Evolutionary conservation across 805 yeast genomes (phyloP), one percentile per base, ranked within the genome.

Genomic region (Hanseniaspora clermontiae): DNA sequence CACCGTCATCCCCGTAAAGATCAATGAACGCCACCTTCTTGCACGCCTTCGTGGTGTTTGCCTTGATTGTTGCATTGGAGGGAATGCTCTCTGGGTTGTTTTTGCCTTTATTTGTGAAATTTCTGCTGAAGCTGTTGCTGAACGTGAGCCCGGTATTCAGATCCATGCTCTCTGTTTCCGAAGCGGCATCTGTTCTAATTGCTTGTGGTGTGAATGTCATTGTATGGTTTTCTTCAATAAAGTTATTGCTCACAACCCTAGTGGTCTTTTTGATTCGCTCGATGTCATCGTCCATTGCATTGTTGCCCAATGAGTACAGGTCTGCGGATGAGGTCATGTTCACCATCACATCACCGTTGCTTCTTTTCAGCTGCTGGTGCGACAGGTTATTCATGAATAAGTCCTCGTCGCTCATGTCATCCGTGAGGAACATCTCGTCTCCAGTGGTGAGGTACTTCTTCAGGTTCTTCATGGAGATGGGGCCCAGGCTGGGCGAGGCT

Each of bases 401-500:
- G 5, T 67, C 68, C 48, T 63, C 68, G 48, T 71, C 72, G 31
- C 66, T 67, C 3, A 68, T 66, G 1, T 58, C 59, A 24, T 60
- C 61, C 3, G 60, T 61, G 38, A 51, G 59, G 5, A 61, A 60
- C 48, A 63, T 62, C 0, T 60, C 58, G 27, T 65, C 64, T 24
- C 64, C 66, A 24, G 62, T 53, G 5, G 57, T 46, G 5, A 53
- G 20, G 36, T 53, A 53, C 10, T 46, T 53, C 17, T 53, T 53
- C 24, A 53, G 32, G 24, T 53, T 53, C 20, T 46, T 53, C 57
- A 53, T 46, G 2, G 57, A 37, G 5, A 53, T 84, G 84, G 69
- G 87, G 84, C 53, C 93, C 90, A n/a, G 19, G 10, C n/a, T 32
- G 9, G 34, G 49, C 4, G 57, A 46, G 14, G 32, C 40, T 6